Base-by-base conservation (phyloP, 495 filamentous ascomycete species). In the Talaromyces borbonicus region DNA sequence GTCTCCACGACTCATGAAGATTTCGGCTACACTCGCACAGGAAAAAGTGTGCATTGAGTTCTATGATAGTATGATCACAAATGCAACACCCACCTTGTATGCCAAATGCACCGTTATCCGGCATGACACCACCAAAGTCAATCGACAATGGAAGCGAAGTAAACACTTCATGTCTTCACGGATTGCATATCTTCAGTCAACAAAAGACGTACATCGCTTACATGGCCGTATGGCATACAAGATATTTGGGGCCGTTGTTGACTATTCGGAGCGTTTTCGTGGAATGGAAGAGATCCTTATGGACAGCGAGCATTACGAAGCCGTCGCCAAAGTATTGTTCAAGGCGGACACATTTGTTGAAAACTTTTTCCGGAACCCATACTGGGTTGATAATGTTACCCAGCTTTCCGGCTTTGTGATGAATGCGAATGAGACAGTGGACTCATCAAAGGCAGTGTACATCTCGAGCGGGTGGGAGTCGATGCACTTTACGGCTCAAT, bases 201-300 rank as follows among this genome's bases (percentile, higher is more conserved):
- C n/a, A n/a, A n/a, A n/a, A n/a, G 30, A 59, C 29, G 38, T 49
- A 27, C 25, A 60, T 38, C 53, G 52, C 30, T 29, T 79, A 39
- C 67, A 71, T 14, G 69, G 75, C 1, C 72, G 74, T n/a, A 69
- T 85, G 56, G 78, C 75, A 4, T 87, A 87, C 62, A 81, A 81
- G 54, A 62, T 85, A 19, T 79, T 87, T 48, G 51, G 63, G 11
- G 68, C 77, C 30, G 58, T 85, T 2, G 82, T 83, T 23, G 74
- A 83, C 40, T 85, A 83, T 51, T 66, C 70, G 35, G 57, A 49
- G 1, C 62, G 69, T 15, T 87, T 81, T 58, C 66, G 68, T 43
- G 79, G 80, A 11, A 78, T 87, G 75, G 74, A 84, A 45, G 82
- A 88, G 45, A 80, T 90, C 36, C 79, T 86, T 40, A 72, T 92